Conservation (phyloP, 106 monocot genomes). For the Apostasia ramifera region DNA sequence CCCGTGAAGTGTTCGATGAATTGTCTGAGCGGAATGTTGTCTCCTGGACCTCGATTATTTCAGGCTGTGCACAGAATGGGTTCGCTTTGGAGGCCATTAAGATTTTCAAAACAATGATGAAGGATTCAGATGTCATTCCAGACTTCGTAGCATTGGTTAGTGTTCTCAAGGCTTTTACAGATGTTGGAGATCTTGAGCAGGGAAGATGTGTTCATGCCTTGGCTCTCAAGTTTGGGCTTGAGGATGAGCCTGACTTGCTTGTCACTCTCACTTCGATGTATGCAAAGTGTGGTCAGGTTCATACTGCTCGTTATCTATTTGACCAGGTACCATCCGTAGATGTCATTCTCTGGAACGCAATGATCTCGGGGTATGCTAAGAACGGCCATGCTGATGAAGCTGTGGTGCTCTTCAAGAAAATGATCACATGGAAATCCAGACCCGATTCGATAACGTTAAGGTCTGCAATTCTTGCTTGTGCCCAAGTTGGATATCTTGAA, state of each 20-base stretch:
- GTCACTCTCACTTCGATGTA: constrained; percentile 62
- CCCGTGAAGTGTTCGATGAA: constrained; percentile 28
- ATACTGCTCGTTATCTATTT: constrained; percentile 38
- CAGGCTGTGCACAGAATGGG: constrained; percentile 57
- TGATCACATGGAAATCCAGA: constrained; percentile 18
- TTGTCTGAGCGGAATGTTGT: constrained; percentile 36
- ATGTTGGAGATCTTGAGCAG: constrained; percentile 34
- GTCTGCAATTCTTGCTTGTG: constrained; percentile 43
- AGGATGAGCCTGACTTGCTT: constrained; percentile 39
- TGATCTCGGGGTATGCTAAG: constrained; percentile 89
- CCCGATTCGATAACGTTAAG: constrained; percentile 72
- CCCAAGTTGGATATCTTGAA: constrained; percentile 54
- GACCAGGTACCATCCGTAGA: constrained; percentile 21
- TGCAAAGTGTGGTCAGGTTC: constrained; percentile 54
- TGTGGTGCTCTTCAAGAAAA: constrained; percentile 38
- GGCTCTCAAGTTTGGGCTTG: constrained; percentile 51
- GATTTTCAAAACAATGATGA: constrained; percentile 37
- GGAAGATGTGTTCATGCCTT: constrained; percentile 47
- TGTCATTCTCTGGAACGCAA: constrained; percentile 73
- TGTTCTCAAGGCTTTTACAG: constrained; percentile 56
- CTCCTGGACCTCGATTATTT: constrained; percentile 67
- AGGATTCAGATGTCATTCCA: constrained; percentile 15
- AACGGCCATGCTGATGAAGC: constrained; percentile 49
- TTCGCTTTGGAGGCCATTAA: constrained; percentile 30
- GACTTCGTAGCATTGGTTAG: constrained; percentile 66